Evolutionary conservation across 2,329 filamentous ascomycete genomes (phyloP), one percentile per base, ranked within the genome.

Genomic region (Ophiocordyceps sinensis): DNA sequence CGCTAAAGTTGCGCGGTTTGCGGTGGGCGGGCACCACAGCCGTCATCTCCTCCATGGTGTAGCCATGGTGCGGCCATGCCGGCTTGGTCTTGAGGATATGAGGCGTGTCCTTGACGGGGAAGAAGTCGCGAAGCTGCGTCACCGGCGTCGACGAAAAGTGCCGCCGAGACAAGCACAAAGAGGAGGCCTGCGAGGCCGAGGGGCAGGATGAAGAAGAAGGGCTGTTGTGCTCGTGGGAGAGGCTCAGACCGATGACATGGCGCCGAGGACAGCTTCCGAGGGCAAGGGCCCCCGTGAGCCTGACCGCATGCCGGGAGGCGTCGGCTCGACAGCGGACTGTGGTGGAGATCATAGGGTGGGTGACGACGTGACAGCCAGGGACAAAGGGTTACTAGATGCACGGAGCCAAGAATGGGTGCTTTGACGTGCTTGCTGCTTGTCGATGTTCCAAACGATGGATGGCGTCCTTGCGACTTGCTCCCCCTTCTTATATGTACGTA

Each of bases 31-130:
- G 75, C 37, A 70, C 67, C 39, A 96, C 75, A 17, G 61, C 62
- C 21, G 73, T 67, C 82, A 96, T 91, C 58, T 95, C 81, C 46
- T 82, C 70, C 54, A 82, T 72, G 26, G 82, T 84, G 59, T 85
- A 94, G 45, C 79, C 72, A 45, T 78, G 79, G 53, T 84, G 80
- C 28, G 71, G 71, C 80, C 82, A 87, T 46, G 79, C 73, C 6
- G 80, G 67, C 14, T 71, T 70, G 1, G 80, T 82, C 44, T 67
- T 67, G 35, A 73, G 67, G 53, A 85, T 82, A 43, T 71, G 66
- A 17, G 70, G 62, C 3, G 76, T 79, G 51, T 78, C 71, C 50
- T 71, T 73, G 46, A 61, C 57, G 23, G 79, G 78, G 50, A 82
- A 82, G 60, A 79, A 75, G 49, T 76, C 72, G n/a, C 62, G 64